These are phyloP conservation scores for Populus euphratica DNA, from an alignment of 345 rosid genomes.

Conservation along the genomic window DNA sequence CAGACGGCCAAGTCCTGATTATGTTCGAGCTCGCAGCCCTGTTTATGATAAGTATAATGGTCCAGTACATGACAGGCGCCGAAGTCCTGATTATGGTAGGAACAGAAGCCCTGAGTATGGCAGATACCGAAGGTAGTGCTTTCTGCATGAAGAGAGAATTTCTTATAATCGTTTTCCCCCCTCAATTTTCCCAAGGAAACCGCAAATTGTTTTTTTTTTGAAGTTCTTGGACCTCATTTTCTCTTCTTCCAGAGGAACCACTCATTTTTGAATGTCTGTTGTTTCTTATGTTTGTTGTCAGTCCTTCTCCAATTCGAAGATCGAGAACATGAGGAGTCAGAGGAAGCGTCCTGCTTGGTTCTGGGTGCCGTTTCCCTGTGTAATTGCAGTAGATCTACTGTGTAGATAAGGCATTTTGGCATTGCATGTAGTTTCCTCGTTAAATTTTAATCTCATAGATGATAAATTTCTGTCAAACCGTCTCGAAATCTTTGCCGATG, in stretches of 20 bases:
- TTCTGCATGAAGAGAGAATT: neutral
- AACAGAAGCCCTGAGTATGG: conserved; percentile 46
- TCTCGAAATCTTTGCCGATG: neutral
- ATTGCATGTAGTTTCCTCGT: neutral
- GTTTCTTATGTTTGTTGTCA: conserved; percentile 18
- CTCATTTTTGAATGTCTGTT: neutral
- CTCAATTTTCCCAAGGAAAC: neutral
- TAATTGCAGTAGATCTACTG: neutral
- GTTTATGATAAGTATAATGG: conserved; percentile 65
- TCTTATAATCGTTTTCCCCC: too few species aligned
- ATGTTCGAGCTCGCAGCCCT: conserved; percentile 70
- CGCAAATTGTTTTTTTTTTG: neutral
- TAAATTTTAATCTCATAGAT: neutral
- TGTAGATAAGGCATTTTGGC: conserved; percentile 5
- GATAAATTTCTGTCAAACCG: neutral
- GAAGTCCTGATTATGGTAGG: conserved; percentile 45
- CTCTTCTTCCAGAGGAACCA: neutral
- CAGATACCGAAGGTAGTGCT: conserved; percentile 61
- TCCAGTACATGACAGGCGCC: conserved; percentile 47
- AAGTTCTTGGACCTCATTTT: neutral
- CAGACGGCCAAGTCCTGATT: conserved; percentile 74
- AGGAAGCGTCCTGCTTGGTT: conserved; percentile 8
- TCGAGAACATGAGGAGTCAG: conserved; percentile 36
- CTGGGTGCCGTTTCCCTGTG: neutral
- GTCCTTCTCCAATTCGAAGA: conserved; percentile 68